Conservation (phyloP, 768 basidiomycete species). For the Tephrocybe sp. region DNA sequence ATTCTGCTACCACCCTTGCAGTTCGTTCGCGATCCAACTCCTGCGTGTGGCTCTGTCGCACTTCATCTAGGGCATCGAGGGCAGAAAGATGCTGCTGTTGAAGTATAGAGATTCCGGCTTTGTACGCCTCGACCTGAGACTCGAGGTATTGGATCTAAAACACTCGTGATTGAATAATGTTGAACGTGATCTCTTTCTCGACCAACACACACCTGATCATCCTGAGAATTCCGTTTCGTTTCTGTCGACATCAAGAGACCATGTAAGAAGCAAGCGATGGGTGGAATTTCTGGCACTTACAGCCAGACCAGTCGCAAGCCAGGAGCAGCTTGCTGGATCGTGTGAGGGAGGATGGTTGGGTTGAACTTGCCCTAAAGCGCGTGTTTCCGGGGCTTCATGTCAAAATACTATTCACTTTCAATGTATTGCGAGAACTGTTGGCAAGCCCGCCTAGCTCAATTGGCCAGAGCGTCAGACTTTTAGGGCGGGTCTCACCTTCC, state of each 20-base stretch:
- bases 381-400: too few relatives aligned
- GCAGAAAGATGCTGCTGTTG: slow-evolving; percentile 13
- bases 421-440: too few relatives aligned
- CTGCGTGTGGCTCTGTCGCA: not conserved
- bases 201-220: not conserved
- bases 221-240: not conserved
- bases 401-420: too few relatives aligned
- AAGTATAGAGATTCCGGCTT: slow-evolving; percentile 17
- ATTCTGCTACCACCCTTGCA: slow-evolving; percentile 1
- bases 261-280: not conserved
- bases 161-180: too few relatives aligned
- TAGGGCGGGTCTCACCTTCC: slow-evolving; percentile 19
- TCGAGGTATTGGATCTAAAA: slow-evolving; percentile 23
- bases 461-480: slow-evolving; percentile 65
- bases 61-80: slow-evolving; percentile 18
- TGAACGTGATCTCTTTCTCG: not conserved
- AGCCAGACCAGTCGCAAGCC: too few relatives aligned
- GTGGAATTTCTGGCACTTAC: not conserved
- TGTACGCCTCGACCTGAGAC: slow-evolving; percentile 17
- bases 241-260: not conserved
- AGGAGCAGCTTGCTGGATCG: too few relatives aligned
- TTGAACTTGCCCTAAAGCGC: too few relatives aligned
- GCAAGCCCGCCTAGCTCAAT: slow-evolving; percentile 59
- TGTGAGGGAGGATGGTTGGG: too few relatives aligned
- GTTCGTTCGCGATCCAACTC: slow-evolving; percentile 11